phyloP scores from a whole-genome alignment of 2,329 filamentous ascomycete genomes.

The Aspergillus floridensis region DNA sequence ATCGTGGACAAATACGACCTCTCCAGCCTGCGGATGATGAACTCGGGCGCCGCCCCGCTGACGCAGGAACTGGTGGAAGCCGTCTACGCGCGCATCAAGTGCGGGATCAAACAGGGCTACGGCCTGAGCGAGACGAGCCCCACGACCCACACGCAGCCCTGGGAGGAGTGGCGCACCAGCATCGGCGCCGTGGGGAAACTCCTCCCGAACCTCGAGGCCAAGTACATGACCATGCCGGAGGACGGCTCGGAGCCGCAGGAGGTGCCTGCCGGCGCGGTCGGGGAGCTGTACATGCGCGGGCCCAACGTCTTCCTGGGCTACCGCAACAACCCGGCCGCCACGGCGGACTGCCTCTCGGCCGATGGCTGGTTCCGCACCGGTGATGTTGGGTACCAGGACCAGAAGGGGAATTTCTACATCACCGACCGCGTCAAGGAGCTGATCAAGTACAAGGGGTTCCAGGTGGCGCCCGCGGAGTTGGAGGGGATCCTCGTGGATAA shows the following conservation, averaged over 20 bases:
- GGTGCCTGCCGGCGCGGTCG: slow-evolving; percentile 60
- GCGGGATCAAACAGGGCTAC: slow-evolving; percentile 89
- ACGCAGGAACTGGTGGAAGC: slow-evolving; percentile 75
- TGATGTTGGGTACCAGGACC: slow-evolving; percentile 77
- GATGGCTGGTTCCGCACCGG: slow-evolving; percentile 91
- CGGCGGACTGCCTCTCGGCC: slow-evolving; percentile 53
- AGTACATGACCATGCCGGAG: slow-evolving; percentile 65
- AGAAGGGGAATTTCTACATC: slow-evolving; percentile 79
- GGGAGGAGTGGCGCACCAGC: slow-evolving; percentile 71
- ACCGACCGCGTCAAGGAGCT: slow-evolving; percentile 74
- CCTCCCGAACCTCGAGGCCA: slow-evolving; percentile 75
- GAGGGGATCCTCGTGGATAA: slow-evolving; percentile 55
- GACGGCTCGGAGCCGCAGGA: slow-evolving; percentile 51
- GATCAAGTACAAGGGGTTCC: slow-evolving; percentile 68
- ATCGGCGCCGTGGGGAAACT: slow-evolving; percentile 78
- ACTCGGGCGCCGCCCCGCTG: slow-evolving; percentile 81
- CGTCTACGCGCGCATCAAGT: slow-evolving; percentile 69
- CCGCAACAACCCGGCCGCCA: slow-evolving; percentile 58
- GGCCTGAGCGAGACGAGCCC: slow-evolving; percentile 85
- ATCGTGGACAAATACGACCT: slow-evolving; percentile 78
- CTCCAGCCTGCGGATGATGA: slow-evolving; percentile 74
- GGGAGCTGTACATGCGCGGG: slow-evolving; percentile 67
- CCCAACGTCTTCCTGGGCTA: slow-evolving; percentile 65
- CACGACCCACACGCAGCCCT: slow-evolving; percentile 69
- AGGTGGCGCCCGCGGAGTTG: slow-evolving; percentile 67